phyloP scores from a whole-genome alignment of 768 basidiomycete genomes.

The Auriscalpium microsporum region DNA sequence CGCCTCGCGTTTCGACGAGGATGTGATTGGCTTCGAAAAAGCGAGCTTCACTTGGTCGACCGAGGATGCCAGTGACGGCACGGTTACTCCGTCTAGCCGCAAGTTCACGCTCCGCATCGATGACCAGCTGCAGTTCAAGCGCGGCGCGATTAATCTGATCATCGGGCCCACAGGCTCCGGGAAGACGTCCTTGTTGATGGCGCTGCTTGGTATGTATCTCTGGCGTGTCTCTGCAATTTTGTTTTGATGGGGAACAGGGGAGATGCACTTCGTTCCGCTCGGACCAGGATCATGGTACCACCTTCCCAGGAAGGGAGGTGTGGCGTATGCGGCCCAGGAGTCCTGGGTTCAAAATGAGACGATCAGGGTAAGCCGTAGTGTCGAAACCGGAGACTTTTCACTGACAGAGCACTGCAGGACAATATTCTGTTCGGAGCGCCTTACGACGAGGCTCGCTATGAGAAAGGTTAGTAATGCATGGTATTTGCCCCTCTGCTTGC shows the following conservation, averaged over 20 bases:
- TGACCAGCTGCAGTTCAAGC: conserved; percentile 48
- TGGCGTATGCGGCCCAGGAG: conserved; percentile 79
- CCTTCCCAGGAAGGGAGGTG: conserved; percentile 57
- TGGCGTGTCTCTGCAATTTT: background rate
- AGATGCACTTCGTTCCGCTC: conserved; percentile 56
- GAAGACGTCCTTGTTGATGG: conserved; percentile 61
- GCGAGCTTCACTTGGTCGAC: conserved; percentile 47
- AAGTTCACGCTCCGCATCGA: conserved; percentile 43
- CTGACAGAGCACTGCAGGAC: conserved; percentile 20
- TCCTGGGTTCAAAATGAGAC: conserved; percentile 82
- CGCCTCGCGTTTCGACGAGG: conserved; percentile 5
- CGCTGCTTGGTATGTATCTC: conserved; percentile 33
- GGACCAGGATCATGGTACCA: conserved; percentile 54
- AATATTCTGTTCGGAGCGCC: conserved; percentile 44
- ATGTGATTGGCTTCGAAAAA: conserved; percentile 38
- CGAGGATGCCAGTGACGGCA: conserved; percentile 16
- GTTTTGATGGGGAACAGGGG: conserved; percentile 24
- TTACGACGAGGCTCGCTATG: conserved; percentile 37
- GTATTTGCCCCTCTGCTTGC: too few relatives aligned
- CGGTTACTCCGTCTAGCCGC: conserved; percentile 35
- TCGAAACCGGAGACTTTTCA: background rate
- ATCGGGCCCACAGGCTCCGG: conserved; percentile 51
- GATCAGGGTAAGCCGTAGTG: conserved; percentile 36
- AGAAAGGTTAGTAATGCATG: conserved; percentile 20
- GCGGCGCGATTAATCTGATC: conserved; percentile 45